Percentiles rank a stretch among this genome's conserved stretches.
phyloP scores from a whole-genome alignment of 495 filamentous ascomycete species.

The Astrothelium macrocarpum region DNA sequence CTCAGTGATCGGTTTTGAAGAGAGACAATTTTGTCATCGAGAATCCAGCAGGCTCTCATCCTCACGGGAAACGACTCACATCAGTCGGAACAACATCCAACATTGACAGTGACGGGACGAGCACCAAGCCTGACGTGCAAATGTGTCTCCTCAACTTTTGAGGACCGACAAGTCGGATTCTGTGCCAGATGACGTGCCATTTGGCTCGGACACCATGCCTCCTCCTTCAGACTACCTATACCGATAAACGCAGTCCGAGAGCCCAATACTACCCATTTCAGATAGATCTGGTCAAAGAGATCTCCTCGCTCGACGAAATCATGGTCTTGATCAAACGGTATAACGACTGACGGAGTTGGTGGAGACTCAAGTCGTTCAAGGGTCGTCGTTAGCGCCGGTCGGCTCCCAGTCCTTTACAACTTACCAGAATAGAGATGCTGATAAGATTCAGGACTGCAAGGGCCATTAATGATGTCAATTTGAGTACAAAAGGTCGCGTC shows the following conservation, averaged over 20 bases:
- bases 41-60: no score
- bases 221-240: neutral
- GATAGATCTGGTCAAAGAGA: neutral
- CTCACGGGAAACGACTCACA: no score
- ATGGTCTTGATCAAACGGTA: neutral
- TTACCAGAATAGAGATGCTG: neutral
- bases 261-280: neutral
- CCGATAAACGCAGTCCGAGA: neutral
- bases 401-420: neutral
- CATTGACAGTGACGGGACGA: no score
- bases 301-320: neutral
- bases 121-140: no score
- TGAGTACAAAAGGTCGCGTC: neutral
- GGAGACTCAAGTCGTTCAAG: neutral
- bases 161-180: neutral
- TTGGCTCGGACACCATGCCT: neutral
- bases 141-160: constrained; percentile 1
- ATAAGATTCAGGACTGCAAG: neutral
- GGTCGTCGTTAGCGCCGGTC: neutral
- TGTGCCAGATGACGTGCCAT: neutral
- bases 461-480: neutral
- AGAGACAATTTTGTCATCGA: no score
- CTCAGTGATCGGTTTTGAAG: no score
- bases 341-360: neutral
- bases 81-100: no score